Base-by-base conservation (phyloP, 2,329 filamentous ascomycete species). In the Botryotinia globosa region DNA sequence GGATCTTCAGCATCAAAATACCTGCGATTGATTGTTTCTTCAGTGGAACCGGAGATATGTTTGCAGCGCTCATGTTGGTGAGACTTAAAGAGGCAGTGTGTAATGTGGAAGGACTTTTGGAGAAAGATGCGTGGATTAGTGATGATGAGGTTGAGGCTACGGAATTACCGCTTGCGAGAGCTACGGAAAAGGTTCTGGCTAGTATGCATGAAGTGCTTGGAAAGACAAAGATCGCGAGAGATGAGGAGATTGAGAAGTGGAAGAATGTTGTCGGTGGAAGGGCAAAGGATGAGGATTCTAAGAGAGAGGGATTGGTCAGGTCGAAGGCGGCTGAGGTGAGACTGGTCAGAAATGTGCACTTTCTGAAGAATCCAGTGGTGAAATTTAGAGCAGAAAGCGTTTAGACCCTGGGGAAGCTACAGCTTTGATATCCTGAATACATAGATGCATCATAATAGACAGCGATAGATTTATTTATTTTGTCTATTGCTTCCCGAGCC, bases 41-140 rank as follows among this genome's bases (percentile, higher is more conserved):
- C 83, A 94, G 92, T 78, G 96, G 96, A 58, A 98, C 97, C 0
- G 96, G 96, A 64, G 96, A 99, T 84, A 98, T 99, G 95, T 98
- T 99, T 80, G 95, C 94, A 44, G 95, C 95, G 12, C 86, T 99
- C 63, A 94, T 94, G 80, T 90, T 97, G 1, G 93, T 93, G 58
- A 90, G 95, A 44, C 89, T 99, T 79, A 91, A 95, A 73, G 93
- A 98, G 84, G 94, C 93, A 39, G 91, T 93, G 1, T 82, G 84
- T 69, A 83, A 82, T 4, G 83, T 72, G 1, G 75, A 79, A 29
- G 81, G 80, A 4, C 83, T 97, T 6, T 82, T 85, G 25, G 80
- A 84, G 12, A 87, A 82, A 3, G 82, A 84, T 9, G 89, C 89
- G 74, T 99, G 96, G 96, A 84, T 92, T 65, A 94, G 91, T 74